A percentile compares a stretch with the other conserved stretches of the same genome.
These are phyloP conservation scores for Suillus subluteus DNA, from an alignment of 768 basidiomycete species.

Conservation along the genomic window DNA sequence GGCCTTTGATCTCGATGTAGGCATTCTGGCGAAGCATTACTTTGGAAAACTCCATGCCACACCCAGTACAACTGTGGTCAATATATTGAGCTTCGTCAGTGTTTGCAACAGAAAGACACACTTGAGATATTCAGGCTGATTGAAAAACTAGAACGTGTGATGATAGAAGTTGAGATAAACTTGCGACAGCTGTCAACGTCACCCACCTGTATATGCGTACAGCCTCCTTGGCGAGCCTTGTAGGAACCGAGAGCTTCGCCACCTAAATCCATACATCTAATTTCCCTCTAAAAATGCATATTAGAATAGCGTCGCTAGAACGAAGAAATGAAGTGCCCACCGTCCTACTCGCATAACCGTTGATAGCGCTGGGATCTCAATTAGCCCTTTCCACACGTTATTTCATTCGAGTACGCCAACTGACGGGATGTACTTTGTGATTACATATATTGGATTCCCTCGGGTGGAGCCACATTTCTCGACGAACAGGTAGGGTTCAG, in stretches of 20 bases:
- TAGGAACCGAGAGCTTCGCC: constrained; percentile 43
- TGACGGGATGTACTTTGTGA: constrained; percentile 46
- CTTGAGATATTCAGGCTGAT: constrained; percentile 42
- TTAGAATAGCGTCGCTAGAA: constrained; percentile 14
- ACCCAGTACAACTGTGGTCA: constrained; percentile 39
- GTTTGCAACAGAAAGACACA: constrained; percentile 25
- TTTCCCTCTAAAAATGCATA: constrained; percentile 38
- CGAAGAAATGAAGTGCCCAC: constrained; percentile 24
- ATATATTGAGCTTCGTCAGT: neutral
- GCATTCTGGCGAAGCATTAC: constrained; percentile 42
- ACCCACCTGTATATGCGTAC: constrained; percentile 46
- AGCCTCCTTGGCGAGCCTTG: constrained; percentile 43
- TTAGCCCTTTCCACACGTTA: constrained; percentile 19
- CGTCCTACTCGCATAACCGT: constrained; percentile 36
- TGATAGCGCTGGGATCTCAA: constrained; percentile 32
- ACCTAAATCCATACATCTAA: constrained; percentile 47
- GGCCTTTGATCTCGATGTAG: constrained; percentile 44
- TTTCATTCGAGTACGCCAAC: constrained; percentile 23
- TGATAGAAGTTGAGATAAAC: constrained; percentile 14
- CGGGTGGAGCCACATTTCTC: constrained; percentile 46
- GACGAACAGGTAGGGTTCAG: constrained; percentile 42
- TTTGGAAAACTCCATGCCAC: constrained; percentile 45
- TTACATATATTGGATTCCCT: constrained; percentile 47
- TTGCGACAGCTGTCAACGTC: neutral
- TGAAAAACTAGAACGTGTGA: constrained; percentile 38